Base-by-base conservation (phyloP, 2,329 filamentous ascomycete species). In the Colletotrichum shisoi region DNA sequence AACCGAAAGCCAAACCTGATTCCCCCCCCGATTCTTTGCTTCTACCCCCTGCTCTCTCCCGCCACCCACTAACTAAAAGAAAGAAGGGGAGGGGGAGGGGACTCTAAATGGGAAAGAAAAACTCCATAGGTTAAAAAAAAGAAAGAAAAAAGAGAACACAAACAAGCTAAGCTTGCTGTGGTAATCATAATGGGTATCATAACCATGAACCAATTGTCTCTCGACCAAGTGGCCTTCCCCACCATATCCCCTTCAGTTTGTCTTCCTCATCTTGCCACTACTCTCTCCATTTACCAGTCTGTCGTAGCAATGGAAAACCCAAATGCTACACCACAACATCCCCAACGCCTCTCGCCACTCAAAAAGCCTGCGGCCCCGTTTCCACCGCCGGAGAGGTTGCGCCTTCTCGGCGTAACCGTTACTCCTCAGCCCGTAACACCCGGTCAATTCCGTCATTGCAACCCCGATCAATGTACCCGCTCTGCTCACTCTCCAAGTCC, bases 401-500 rank as follows among this genome's bases (percentile, higher is more conserved):
- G 37, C 74, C 74, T 61, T 78, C 77, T 46, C 75, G 71, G 63
- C 74, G 72, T 54, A 72, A 72, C 40, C 72, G 72, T 56, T 76
- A 72, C 34, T 76, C 77, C n/a, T 79, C 76, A 6, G 73, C 71
- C 61, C 72, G 62, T 42, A 70, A 15, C 5, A 59, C 57, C 4
- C 68, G 61, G 15, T 39, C 68, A n/a, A 68, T 68, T 27, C 72
- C 48, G 74, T 74, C n/a, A 62, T 68, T 57, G 13, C 74, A 73
- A 13, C 72, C 73, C 34, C 71, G 74, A 37, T 74, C 75, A 40
- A 81, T 73, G 44, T 84, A 81, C 37, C 79, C 79, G 45, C 76
- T 75, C 11, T 75, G 76, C 15, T 76, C 73, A 0, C 78, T 73
- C 21, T 80, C 82, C 45, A 89, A 74, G 19, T 86, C 84, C 80